Evolutionary conservation across 371 early-diverging fungal species (phyloP), one percentile per base, ranked within the genome.

Genomic region (Rhizopus delemar): DNA sequence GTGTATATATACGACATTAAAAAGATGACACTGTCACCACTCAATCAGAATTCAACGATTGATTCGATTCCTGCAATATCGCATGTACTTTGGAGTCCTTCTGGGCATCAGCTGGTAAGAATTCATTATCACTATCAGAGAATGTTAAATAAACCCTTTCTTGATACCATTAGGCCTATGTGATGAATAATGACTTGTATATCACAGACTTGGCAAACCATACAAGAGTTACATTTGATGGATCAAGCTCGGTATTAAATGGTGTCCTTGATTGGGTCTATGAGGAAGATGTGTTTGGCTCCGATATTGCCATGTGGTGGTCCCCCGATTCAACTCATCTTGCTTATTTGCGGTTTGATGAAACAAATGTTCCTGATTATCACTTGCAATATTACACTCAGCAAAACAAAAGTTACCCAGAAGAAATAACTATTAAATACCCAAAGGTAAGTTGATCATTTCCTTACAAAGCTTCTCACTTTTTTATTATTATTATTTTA

Each of bases 221-320:
- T 46, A 82, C 79, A 39, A 88, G 86, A 46, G 70, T 97, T 35
- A 96, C 98, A 0, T 82, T 77, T 60, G 95, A 95, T 69, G 97
- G 98, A 8, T 87, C 90, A 15, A 71, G 70, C 29, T 80, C 78
- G 7, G 83, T 95, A n/a, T 90, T 95, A 67, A 96, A 97, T 68
- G 99, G 98, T 8, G 79, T 96, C 11, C 88, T 95, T 29, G 99
- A 98, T 73, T 98, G 99, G 99, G 96, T 97, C 0, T 97, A 98
- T 63, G 98, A 97, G 77, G 97, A 98, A 70, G 97, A 98, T 64
- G 92, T 98, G 1, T 84, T 92, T 49, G 77, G 67, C 0, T 67
- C 72, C 0, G 77, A 88, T 15, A 72, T 75, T 13, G 89, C 95
- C 2, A 63, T 93, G 31, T 96, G 95, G 95, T 96, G 96, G 91